phyloP scores from a whole-genome alignment of 495 filamentous ascomycete genomes.

The Aspergillus biplanus region DNA sequence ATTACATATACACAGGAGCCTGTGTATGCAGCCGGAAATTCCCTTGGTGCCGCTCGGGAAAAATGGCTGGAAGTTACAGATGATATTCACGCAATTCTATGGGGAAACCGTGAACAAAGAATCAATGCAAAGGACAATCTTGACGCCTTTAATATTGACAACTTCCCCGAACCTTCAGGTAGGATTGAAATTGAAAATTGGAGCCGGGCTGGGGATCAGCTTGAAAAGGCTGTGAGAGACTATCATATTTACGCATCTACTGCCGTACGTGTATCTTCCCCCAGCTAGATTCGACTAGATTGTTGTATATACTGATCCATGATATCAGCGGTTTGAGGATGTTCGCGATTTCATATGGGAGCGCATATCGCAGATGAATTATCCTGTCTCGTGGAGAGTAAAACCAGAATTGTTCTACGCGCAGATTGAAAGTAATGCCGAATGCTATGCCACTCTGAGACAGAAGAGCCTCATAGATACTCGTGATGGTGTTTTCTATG shows the following conservation, averaged over 20 bases:
- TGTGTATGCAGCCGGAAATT: neutral
- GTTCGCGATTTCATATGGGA: conserved; percentile 3
- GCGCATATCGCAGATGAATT: neutral
- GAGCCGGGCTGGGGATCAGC: neutral
- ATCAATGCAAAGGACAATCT: neutral
- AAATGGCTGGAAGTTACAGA: neutral
- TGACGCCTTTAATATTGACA: neutral
- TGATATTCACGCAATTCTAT: neutral
- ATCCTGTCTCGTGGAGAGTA: neutral
- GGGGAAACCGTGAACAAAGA: neutral
- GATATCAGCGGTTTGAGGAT: conserved; percentile 2
- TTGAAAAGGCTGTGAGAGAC: conserved; percentile 1
- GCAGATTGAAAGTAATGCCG: no score
- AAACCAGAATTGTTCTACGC: no score
- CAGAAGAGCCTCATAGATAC: no score
- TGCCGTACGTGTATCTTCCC: neutral
- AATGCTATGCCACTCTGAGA: no score
- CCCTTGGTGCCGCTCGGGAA: neutral
- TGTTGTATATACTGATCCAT: neutral
- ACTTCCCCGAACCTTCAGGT: neutral
- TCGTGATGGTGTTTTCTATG: no score
- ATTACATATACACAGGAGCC: neutral
- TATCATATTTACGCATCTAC: neutral
- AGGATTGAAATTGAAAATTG: neutral
- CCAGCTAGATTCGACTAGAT: neutral